Evolutionary conservation across 257 asterid species (phyloP).

Genomic region (Solanum corneliomulleri): DNA sequence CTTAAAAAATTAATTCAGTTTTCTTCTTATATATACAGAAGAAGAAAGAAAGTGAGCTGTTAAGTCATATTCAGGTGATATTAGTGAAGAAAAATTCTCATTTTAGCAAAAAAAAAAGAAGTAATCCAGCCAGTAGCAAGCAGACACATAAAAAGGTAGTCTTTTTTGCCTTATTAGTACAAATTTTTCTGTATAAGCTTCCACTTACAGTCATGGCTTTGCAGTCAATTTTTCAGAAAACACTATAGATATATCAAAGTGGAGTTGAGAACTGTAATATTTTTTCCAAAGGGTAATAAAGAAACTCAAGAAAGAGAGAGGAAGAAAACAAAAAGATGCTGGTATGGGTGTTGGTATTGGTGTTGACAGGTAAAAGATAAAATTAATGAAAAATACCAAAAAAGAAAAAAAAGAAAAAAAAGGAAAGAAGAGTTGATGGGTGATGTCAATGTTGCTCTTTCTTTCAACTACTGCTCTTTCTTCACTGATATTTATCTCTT

Average conservation of each 20-base stretch:
- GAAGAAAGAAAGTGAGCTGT: neutral
- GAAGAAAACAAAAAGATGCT: neutral
- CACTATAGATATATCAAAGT: neutral
- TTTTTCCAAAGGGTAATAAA: neutral
- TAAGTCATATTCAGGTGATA: neutral
- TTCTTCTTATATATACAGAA: neutral
- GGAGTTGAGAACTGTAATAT: neutral
- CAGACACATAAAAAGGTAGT: neutral
- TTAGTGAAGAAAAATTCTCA: neutral
- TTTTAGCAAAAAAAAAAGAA: neutral
- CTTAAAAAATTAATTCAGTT: neutral
- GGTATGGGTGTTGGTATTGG: neutral
- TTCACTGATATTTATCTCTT: slow-evolving; percentile 15
- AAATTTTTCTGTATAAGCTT: neutral
- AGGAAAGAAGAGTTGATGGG: slow-evolving; percentile 7
- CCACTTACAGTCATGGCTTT: neutral
- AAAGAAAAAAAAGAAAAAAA: neutral
- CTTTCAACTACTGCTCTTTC: slow-evolving; percentile 21
- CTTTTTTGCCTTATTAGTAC: neutral
- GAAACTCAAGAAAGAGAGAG: neutral
- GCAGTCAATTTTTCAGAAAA: neutral
- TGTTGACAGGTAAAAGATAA: slow-evolving; percentile 3
- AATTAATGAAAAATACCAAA: neutral
- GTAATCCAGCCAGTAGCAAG: neutral
- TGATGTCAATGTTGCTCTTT: slow-evolving; percentile 17